phyloP scores from a whole-genome alignment of 148 eudicot genomes.

The Spergularia bocconei region DNA sequence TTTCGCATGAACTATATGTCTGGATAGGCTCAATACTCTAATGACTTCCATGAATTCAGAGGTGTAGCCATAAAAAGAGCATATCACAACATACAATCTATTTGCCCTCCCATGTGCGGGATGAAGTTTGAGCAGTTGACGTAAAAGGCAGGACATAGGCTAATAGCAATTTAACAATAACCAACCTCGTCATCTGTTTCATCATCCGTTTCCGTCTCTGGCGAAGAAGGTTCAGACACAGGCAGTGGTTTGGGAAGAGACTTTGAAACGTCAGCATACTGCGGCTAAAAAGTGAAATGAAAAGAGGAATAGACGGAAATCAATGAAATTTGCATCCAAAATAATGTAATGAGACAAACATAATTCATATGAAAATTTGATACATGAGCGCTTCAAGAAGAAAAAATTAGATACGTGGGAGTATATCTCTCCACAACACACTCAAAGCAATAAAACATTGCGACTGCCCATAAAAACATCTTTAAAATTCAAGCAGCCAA shows the following conservation, averaged over 20 bases:
- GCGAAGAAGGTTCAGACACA: conserved; percentile 30
- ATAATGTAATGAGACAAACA: background rate
- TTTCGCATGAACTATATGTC: background rate
- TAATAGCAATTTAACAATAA: conserved; percentile 6
- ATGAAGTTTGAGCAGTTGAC: background rate
- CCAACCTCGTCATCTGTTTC: conserved; percentile 56
- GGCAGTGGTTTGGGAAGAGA: conserved; percentile 74
- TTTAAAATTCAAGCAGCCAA: too few species aligned
- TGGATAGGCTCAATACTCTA: background rate
- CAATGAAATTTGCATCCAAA: background rate
- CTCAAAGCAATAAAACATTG: too few species aligned
- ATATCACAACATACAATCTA: background rate
- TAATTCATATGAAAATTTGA: background rate
- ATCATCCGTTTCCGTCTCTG: conserved; percentile 35
- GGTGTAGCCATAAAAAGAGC: conserved; percentile 1
- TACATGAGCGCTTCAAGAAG: background rate
- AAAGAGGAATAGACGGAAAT: conserved; percentile 6
- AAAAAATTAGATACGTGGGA: too few species aligned
- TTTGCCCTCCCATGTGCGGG: background rate
- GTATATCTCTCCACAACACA: too few species aligned
- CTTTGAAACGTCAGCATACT: conserved; percentile 42
- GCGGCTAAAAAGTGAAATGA: conserved; percentile 38
- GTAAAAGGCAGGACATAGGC: background rate
- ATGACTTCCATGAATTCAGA: background rate
- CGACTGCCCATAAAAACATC: too few species aligned